Evolutionary conservation across 2,329 filamentous ascomycete species (phyloP).

Genomic region (Penicillium glabrum): DNA sequence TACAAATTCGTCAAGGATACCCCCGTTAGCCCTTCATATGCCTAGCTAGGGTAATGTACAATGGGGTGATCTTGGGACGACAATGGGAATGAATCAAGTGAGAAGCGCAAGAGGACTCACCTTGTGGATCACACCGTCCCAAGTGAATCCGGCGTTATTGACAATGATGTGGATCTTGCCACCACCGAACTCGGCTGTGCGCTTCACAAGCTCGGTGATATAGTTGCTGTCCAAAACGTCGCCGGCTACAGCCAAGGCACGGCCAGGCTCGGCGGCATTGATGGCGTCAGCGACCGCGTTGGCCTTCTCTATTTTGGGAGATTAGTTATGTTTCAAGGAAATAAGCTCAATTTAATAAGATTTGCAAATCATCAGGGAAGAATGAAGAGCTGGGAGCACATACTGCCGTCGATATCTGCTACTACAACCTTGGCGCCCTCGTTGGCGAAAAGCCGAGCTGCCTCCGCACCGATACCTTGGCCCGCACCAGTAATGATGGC

Average conservation of each 20-base stretch:
- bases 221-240: slow-evolving; percentile 74
- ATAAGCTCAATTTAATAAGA: not conserved
- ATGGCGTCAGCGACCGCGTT: slow-evolving; percentile 68
- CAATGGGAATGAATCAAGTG: not conserved
- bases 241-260: slow-evolving; percentile 71
- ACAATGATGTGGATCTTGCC: slow-evolving; percentile 91
- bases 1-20: slow-evolving; percentile 22
- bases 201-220: slow-evolving; percentile 68
- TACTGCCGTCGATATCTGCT: slow-evolving; percentile 76
- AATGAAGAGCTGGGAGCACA: slow-evolving; percentile 21
- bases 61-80: not conserved
- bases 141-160: slow-evolving; percentile 90
- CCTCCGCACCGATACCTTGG: slow-evolving; percentile 85
- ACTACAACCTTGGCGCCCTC: slow-evolving; percentile 84
- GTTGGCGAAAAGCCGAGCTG: slow-evolving; percentile 78
- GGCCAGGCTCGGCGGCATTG: slow-evolving; percentile 61
- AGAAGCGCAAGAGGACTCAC: slow-evolving; percentile 29
- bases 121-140: slow-evolving; percentile 91
- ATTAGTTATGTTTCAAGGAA: not conserved
- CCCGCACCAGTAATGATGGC: slow-evolving; percentile 86
- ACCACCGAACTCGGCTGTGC: slow-evolving; percentile 74
- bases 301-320: slow-evolving; percentile 61
- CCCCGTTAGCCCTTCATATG: not conserved
- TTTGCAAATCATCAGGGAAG: not conserved
- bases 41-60: not conserved